Percentiles rank a stretch among this genome's conserved stretches.
Conservation (phyloP, 495 filamentous ascomycete genomes). For the Hypoxylon rickii region DNA sequence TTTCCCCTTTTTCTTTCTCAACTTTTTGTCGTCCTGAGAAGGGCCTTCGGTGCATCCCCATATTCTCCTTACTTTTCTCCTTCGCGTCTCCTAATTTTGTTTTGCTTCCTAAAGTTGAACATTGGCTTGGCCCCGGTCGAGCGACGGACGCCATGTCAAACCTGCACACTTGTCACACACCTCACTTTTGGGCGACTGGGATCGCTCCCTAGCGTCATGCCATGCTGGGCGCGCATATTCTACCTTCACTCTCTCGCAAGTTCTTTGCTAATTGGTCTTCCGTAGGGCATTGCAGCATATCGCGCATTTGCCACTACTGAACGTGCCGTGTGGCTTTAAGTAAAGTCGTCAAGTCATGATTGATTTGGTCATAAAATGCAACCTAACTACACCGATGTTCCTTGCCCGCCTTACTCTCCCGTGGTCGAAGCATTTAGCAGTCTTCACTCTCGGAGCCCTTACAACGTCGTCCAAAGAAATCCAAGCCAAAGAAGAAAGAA, state of each 20-base stretch:
- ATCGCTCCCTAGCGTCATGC: slow-evolving; percentile 8
- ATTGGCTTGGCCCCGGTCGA: slow-evolving; percentile 14
- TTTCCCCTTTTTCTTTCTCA: slow-evolving; percentile 22
- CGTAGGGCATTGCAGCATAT: slow-evolving; percentile 1
- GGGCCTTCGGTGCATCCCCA: neutral
- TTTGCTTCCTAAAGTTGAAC: no score
- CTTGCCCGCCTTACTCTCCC: slow-evolving; percentile 29
- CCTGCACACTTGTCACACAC: slow-evolving; percentile 14
- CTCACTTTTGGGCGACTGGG: slow-evolving; percentile 17
- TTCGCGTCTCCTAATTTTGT: neutral
- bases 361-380: slow-evolving; percentile 41
- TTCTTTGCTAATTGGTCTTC: slow-evolving; percentile 8
- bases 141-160: slow-evolving; percentile 18
- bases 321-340: slow-evolving; percentile 12
- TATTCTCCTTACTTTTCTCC: slow-evolving; percentile 7
- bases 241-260: slow-evolving; percentile 14
- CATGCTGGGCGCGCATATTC: slow-evolving; percentile 26
- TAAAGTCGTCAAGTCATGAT: slow-evolving; percentile 41
- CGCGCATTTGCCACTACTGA: slow-evolving; percentile 8
- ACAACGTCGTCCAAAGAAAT: slow-evolving; percentile 19
- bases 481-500: slow-evolving; percentile 28
- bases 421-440: slow-evolving; percentile 23
- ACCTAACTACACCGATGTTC: slow-evolving; percentile 40
- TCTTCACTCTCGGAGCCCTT: slow-evolving; percentile 24
- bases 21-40: slow-evolving; percentile 5